Evolutionary conservation across 1,139 yeast genomes (phyloP).

Genomic region (Hansenula sp.): DNA sequence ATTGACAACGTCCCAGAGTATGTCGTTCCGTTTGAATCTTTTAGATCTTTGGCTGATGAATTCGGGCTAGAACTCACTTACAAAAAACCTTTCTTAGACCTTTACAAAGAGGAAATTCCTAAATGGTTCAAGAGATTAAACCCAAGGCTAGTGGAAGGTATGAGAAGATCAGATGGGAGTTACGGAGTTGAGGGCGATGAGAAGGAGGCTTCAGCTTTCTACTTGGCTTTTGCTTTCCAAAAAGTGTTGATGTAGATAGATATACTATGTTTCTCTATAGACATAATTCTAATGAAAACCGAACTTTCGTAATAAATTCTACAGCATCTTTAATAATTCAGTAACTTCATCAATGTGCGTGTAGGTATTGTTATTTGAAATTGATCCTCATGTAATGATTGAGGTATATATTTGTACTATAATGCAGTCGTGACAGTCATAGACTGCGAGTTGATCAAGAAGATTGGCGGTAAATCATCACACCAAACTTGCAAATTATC

Average conservation of each 20-base stretch:
- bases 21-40: slow-evolving; percentile 92
- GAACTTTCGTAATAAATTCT: too few species aligned
- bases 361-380: too few species aligned
- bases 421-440: slow-evolving; percentile 93
- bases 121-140: slow-evolving; percentile 56
- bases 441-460: slow-evolving; percentile 83
- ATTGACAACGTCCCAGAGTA: slow-evolving; percentile 96
- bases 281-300: too few species aligned
- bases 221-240: slow-evolving; percentile 76
- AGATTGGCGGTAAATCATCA: slow-evolving; percentile 72
- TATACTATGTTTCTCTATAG: too few species aligned
- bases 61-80: slow-evolving; percentile 70
- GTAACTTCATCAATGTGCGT: too few species aligned
- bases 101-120: slow-evolving; percentile 79
- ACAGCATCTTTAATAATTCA: too few species aligned
- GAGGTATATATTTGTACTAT: slow-evolving; percentile 31
- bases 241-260: slow-evolving; percentile 31
- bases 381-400: too few species aligned
- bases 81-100: slow-evolving; percentile 75
- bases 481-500: slow-evolving; percentile 79
- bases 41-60: slow-evolving; percentile 79
- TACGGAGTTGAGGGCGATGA: slow-evolving; percentile 89
- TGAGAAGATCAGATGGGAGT: slow-evolving; percentile 70
- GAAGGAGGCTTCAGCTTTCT: slow-evolving; percentile 85
- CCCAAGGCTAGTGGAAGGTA: slow-evolving; percentile 64